These are phyloP conservation scores for Cutaneotrichosporon sp. DNA, from an alignment of 1,284 basidiomycete genomes.

Conservation along the genomic window DNA sequence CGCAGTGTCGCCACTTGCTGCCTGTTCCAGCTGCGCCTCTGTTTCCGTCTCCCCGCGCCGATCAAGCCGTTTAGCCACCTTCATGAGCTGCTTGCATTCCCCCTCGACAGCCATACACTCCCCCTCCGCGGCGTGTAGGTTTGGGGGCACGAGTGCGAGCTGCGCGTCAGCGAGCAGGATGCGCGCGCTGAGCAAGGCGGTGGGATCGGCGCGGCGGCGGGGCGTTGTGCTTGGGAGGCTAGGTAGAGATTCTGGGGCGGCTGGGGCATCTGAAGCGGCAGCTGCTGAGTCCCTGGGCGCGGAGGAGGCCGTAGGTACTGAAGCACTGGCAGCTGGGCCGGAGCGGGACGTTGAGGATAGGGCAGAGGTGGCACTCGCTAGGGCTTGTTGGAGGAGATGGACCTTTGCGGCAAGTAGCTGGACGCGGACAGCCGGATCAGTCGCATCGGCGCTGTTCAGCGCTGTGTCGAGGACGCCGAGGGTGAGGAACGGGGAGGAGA, in stretches of 20 bases:
- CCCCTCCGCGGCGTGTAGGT: constrained; percentile 21
- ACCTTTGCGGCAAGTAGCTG: constrained; percentile 33
- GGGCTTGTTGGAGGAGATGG: constrained; percentile 19
- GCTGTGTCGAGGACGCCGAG: constrained; percentile 12
- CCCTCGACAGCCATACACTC: constrained; percentile 26
- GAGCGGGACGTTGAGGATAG: too few species aligned
- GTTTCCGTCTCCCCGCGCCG: not conserved
- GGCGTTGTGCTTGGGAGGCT: not conserved
- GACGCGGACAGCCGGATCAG: constrained; percentile 17
- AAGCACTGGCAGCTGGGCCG: too few species aligned
- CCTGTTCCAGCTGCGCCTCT: not conserved
- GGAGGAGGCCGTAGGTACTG: too few species aligned
- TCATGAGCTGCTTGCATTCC: constrained; percentile 19
- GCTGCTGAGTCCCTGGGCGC: too few species aligned
- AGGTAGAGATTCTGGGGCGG: too few species aligned
- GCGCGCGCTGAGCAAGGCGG: constrained; percentile 18
- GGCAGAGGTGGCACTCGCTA: too few species aligned
- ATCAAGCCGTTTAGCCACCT: constrained; percentile 5
- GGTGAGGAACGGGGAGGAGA: constrained; percentile 14
- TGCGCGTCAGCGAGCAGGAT: constrained; percentile 26
- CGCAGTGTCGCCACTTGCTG: not conserved
- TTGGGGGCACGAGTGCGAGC: constrained; percentile 10
- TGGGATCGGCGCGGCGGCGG: not conserved
- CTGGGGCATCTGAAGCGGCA: too few species aligned
- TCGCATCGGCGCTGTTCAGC: constrained; percentile 2